Evolutionary conservation across 208 protist genomes (phyloP).

Genomic region (Trypanosomatidae sp.): DNA sequence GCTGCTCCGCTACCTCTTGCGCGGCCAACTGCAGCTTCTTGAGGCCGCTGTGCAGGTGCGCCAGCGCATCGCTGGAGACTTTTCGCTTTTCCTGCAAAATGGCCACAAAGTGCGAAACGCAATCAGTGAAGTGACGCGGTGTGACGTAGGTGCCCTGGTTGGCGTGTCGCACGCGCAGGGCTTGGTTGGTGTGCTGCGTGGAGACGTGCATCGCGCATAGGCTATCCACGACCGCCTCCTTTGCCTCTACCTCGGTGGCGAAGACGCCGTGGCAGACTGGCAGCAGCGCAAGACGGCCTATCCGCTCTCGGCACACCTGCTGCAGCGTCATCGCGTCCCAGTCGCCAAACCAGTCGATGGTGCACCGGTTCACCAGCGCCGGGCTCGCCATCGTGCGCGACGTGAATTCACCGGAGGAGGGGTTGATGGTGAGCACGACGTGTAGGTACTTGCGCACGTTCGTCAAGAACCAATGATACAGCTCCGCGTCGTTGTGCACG

Average conservation of each 20-base stretch:
- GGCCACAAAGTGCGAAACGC: conserved; percentile 94
- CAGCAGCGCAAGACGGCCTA: conserved; percentile 87
- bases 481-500: conserved; percentile 88
- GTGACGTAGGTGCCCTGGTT: conserved; percentile 95
- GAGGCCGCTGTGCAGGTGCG: conserved; percentile 96
- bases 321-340: conserved; percentile 95
- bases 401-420: conserved; percentile 95
- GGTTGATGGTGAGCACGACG: conserved; percentile 99
- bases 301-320: conserved; percentile 94
- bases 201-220: conserved; percentile 94
- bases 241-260: conserved; percentile 44
- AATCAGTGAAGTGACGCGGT: conserved; percentile 98
- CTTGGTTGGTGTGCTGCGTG: conserved; percentile 84
- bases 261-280: conserved; percentile 45
- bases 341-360: conserved; percentile 99
- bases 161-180: conserved; percentile 69
- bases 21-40: conserved; percentile 93
- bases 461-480: conserved; percentile 96
- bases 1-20: conserved; percentile 85
- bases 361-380: conserved; percentile 99
- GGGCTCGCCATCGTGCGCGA: conserved; percentile 96
- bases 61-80: conserved; percentile 94
- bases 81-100: conserved; percentile 95
- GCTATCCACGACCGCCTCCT: conserved; percentile 77
- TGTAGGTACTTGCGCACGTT: conserved; percentile 98